Base-by-base conservation (phyloP, 2,329 filamentous ascomycete genomes). In the Pseudogymnoascus sp. region DNA sequence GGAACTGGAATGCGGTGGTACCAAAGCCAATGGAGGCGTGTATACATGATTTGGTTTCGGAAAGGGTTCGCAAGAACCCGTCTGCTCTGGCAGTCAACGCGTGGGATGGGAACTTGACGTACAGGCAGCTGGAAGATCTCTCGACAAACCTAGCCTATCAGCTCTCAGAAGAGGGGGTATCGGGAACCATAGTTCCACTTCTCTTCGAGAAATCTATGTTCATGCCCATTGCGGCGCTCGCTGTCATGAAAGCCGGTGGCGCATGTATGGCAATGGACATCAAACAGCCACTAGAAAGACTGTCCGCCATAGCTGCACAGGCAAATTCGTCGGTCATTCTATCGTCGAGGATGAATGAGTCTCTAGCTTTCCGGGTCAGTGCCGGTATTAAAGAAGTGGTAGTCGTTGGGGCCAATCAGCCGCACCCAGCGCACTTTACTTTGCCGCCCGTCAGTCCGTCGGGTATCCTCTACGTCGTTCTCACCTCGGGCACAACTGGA, bases 191-290 rank as follows among this genome's bases (percentile, higher is more conserved):
- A 24, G 33, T 38, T 69, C 28, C 65, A 26, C 19, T 59, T 69
- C 11, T 67, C 56, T 67, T 68, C 41, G 68, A 70, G 41, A 72
- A 72, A 60, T 71, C 70, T n/a, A 38, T 41, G 31, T 70, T 63
- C 22, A 64, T 67, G 37, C 60, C 68, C 16, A 62, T 70, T 12
- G 66, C 68, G 6, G 70, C 71, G 69, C 61, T 73, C 19, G 67
- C 64, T 56, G 66, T 73, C 2, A 59, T 72, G 33, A 68, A 70
- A 60, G 66, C 69, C 38, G 71, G 71, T 11, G 69, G 65, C 16
- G 69, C 66, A 3, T 73, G 69, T 35, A 69, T 74, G 43, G 66
- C 70, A 5, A 56, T 74, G 6, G 69, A 73, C 66, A 73, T 41
- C 68, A 71, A 10, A 64, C 24, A 40, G 37, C 59, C 37, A 37